Evolutionary conservation across 2,329 filamentous ascomycete genomes (phyloP), one percentile per base, ranked within the genome.

Genomic region (Paecilomyces dactylethromorphus): DNA sequence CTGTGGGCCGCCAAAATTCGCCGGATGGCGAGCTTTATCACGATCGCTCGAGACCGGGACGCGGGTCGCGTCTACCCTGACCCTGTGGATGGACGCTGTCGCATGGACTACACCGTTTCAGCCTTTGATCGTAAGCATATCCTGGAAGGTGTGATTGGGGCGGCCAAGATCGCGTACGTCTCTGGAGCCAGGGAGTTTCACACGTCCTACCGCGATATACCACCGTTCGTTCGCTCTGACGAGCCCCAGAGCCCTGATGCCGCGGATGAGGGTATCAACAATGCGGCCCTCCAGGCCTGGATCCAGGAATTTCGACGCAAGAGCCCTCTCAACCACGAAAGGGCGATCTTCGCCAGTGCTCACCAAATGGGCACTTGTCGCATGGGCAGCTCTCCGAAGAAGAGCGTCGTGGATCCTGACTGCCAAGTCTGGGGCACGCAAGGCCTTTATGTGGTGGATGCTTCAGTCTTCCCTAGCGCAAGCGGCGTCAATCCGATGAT

Each of bases 101-200:
- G 86, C 29, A 78, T 96, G 62, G 80, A 85, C 60, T 97, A 96
- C 76, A 83, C 81, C 0, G 79, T 85, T 0, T 91, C 87, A 21
- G 78, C 81, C 21, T 88, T 88, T 66, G 93, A 97, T 75, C 82
- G 87, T 55, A 82, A 82, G 29, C 83, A 92, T 72, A 83, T 88
- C 24, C 72, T 93, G 18, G 85, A 91, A 69, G 91, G 90, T 8
- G 67, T 91, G 6, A 71, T 92, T 54, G 89, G 85, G 2, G 77
- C 88, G 1, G 86, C 88, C 33, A 91, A 92, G 71, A 86, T 96
- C 49, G 84, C 87, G 62, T 93, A 92, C 71, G 83, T 91, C 53
- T 82, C 85, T 49, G 91, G 92, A 24, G 93, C 92, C 0, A 80
- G 78, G n/a, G 91, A 96, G 74, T 92, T 97, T 69, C 84, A 87